A percentile compares a stretch with the other conserved stretches of the same genome.
Evolutionary conservation across 2,329 filamentous ascomycete genomes (phyloP).

Genomic region (Alternaria rosae): DNA sequence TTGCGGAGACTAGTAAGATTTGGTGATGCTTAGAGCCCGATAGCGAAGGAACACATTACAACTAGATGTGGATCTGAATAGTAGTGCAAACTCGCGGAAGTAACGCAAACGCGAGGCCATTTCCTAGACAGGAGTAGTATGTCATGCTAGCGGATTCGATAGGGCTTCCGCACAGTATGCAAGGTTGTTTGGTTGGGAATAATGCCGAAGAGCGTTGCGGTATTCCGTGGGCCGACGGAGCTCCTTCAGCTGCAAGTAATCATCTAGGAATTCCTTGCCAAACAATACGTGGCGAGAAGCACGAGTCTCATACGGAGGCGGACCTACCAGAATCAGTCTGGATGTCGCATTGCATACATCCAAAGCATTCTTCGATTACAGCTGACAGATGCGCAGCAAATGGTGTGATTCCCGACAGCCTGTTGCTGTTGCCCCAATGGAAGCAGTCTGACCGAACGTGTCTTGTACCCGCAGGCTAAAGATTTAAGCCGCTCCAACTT

Average conservation of each 20-base stretch:
- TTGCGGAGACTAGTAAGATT: constrained; percentile 11
- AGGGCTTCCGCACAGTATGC: neutral
- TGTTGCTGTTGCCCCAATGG: neutral
- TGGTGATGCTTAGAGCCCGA: constrained; percentile 13
- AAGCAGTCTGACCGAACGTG: neutral
- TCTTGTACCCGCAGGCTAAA: constrained; percentile 23
- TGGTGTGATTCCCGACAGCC: constrained; percentile 5
- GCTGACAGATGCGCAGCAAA: constrained; percentile 16
- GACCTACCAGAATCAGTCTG: constrained; percentile 2
- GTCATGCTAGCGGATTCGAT: neutral
- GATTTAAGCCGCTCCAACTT: constrained; percentile 5
- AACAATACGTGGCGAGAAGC: neutral
- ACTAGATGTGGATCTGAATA: constrained; percentile 17
- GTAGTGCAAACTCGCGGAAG: constrained; percentile 4
- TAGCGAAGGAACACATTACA: constrained; percentile 22
- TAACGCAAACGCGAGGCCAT: neutral
- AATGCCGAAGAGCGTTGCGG: constrained; percentile 8
- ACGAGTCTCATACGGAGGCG: neutral
- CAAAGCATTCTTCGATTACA: constrained; percentile 5
- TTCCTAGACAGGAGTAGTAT: neutral
- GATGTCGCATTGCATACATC: constrained; percentile 12
- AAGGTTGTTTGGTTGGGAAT: constrained; percentile 11
- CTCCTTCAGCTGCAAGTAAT: constrained; percentile 23
- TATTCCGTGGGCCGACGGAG: constrained; percentile 10
- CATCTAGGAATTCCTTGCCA: constrained; percentile 12